Base-by-base conservation (phyloP, 169 alveolate species). In the Perkinsus chesapeaki region DNA sequence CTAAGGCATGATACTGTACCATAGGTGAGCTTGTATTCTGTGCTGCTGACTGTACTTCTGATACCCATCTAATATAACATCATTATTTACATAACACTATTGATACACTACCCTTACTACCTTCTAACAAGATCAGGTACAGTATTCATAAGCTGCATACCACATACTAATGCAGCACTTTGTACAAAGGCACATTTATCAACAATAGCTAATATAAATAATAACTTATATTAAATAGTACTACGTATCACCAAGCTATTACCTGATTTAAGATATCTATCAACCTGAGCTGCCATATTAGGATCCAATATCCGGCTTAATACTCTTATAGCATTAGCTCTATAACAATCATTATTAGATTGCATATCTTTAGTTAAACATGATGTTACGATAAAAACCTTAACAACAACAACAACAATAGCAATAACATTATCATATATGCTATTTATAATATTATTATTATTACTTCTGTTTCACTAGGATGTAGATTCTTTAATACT, bases 251-350 rank as follows among this genome's bases (percentile, higher is more conserved):
- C 10, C 0, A 0, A 36, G 5, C 39, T n/a, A n/a, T 9, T 73
- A 36, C 91, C 47, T 90, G 98, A 95, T 94, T 97, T 97, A 91
- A 98, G 95, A 94, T 98, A 98, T 92, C 99, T 96, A 96, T 99
- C 99, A 39, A 99, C 97, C 94, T 98, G 99, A 39, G 98, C 96
- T 12, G 99, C 98, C 97, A 98, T 96, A 0, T 98, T 95, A 27
- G 98, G 97, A 93, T 98, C 99, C 48, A 98, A 97, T 48, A 98
- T 98, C 94, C 97, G 97, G 91, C 99, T 97, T 60, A 99, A 96
- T 9, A 98, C 99, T 92, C 99, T 97, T 92, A 99, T 96, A 48
- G 99, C 99, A 94, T 98, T 98, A 20, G 99, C 99, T 93, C 99
- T 96, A 95, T 97, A 98, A 93, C 98, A 96, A 93, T 97, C 98